Evolutionary conservation across 2,329 filamentous ascomycete genomes (phyloP), one percentile per base, ranked within the genome.

Genomic region (Raffaelea deltoideospora): DNA sequence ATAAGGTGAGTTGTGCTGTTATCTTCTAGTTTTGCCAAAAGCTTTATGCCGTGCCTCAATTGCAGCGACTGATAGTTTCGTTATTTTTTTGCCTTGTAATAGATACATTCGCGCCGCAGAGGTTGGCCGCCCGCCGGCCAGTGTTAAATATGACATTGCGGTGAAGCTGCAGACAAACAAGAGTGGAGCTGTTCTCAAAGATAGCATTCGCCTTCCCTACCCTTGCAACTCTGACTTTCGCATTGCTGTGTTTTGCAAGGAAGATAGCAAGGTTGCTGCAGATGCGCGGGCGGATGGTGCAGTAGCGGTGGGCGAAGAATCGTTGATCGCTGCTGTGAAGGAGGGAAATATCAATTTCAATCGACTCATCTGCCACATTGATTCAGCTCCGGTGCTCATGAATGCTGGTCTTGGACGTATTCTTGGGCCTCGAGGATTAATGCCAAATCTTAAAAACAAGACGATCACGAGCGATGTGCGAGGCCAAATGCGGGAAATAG

Each of bases 61-160:
- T n/a, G n/a, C n/a, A n/a, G n/a, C n/a, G n/a, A n/a, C n/a, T n/a
- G n/a, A n/a, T n/a, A n/a, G n/a, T n/a, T n/a, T n/a, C 27, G 8
- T 14, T 28, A 9, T 6, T 28, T 21, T 37, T n/a, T 38, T 35
- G 30, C 21, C 40, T 28, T 9, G 27, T 14, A 14, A 21, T 47
- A 94, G 86, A 54, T 90, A 94, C 55, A 74, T 98, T 46, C 83
- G 85, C 50, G 88, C 90, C 33, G 77, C 80, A 51, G 90, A 98
- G 70, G 87, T 95, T 48, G 88, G 90, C 51, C 74, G 74, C 37
- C 71, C 78, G 34, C 79, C 83, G 3, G 67, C 69, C 3, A 64
- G 67, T 10, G 66, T 76, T 47, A 96, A 95, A 57, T 98, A 98
- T 64, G 90, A 96, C 56, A 50, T 96, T 35, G 72, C 83, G 50